Base-by-base conservation (phyloP, 371 early-diverging fungal species). In the Aphelidium insulamus region DNA sequence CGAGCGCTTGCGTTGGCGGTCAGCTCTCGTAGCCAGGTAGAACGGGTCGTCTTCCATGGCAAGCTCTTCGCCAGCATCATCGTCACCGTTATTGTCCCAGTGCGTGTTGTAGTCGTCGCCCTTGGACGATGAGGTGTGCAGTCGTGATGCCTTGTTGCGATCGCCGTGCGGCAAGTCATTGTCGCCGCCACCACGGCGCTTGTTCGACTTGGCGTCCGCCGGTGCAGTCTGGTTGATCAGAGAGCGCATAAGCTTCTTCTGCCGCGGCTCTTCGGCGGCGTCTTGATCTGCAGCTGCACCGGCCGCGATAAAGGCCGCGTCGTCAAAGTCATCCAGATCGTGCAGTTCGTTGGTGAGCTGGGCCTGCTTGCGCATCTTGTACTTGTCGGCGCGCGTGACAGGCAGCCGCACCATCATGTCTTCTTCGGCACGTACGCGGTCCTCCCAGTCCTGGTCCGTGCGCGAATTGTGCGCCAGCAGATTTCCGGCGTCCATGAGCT, bases 341-440 rank as follows among this genome's bases (percentile, higher is more conserved):
- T 33, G 17, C 17, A 33, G 31, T 25, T 33, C 34, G 22, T 18
- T 28, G 21, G 30, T 30, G 14, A 21, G 17, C 27, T 36, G 25
- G 14, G 15, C 14, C 39, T 39, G 38, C 16, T 29, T 37, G 17
- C 16, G 2, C 19, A 19, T 5, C 21, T 40, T 24, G 42, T 50
- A 45, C 40, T 51, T 50, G 21, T 86, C 82, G 49, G 77, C 74
- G 44, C 71, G 69, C 26, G 73, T 72, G 19, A 75, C 37, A 29
- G 59, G 54, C 21, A 85, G 48, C 38, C 94, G 72, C 28, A 72
- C 66, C 46, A 83, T 87, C 48, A 85, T 84, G 21, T 78, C 77
- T 52, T 88, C 87, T 56, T 94, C 94, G 42, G 76, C 85, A 17
- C 56, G 48, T 26, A 60, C 54, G 33, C 78, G 67, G 44, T 83